Evolutionary conservation across 352 stramenopile genomes (phyloP).

Genomic region (Aphanomyces invadans): DNA sequence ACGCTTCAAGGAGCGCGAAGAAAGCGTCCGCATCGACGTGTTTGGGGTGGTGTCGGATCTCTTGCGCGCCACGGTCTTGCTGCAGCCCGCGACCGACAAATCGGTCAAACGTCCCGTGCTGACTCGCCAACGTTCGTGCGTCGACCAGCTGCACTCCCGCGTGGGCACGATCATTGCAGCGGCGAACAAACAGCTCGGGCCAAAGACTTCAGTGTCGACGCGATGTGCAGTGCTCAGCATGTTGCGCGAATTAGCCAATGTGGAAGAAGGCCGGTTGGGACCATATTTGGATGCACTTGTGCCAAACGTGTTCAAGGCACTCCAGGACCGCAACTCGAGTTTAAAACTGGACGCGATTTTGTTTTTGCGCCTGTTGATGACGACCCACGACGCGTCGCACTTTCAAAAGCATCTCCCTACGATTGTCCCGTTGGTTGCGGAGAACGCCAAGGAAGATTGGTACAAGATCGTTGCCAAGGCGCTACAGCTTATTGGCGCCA

Average conservation of each 20-base stretch:
- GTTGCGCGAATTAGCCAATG: conserved; percentile 73
- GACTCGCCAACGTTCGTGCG: conserved; percentile 33
- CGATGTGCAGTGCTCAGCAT: conserved; percentile 78
- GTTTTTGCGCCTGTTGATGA: conserved; percentile 90
- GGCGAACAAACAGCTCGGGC: conserved; percentile 75
- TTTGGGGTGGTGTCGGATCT: conserved; percentile 93
- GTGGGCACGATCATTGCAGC: conserved; percentile 61
- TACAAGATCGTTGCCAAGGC: conserved; percentile 98
- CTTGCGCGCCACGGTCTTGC: conserved; percentile 52
- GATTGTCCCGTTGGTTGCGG: conserved; percentile 83
- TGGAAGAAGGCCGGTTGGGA: conserved; percentile 63
- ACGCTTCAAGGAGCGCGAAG: conserved; percentile 95
- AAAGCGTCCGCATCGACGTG: conserved; percentile 97
- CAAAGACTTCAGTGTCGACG: conserved; percentile 66
- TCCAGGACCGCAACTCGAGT: conserved; percentile 88
- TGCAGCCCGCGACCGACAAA: conserved; percentile 26
- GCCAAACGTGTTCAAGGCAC: conserved; percentile 75
- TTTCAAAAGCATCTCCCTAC: conserved; percentile 74
- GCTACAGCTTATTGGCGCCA: conserved; percentile 86
- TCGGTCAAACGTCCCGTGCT: conserved; percentile 32
- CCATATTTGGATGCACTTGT: conserved; percentile 65
- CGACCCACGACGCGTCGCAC: conserved; percentile 74
- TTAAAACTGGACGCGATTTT: conserved; percentile 94
- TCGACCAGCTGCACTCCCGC: conserved; percentile 50
- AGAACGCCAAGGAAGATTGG: conserved; percentile 92